A percentile compares a stretch with the other conserved stretches of the same genome.
Evolutionary conservation across 2,329 filamentous ascomycete genomes (phyloP).

Genomic region (Botrytis deweyae): DNA sequence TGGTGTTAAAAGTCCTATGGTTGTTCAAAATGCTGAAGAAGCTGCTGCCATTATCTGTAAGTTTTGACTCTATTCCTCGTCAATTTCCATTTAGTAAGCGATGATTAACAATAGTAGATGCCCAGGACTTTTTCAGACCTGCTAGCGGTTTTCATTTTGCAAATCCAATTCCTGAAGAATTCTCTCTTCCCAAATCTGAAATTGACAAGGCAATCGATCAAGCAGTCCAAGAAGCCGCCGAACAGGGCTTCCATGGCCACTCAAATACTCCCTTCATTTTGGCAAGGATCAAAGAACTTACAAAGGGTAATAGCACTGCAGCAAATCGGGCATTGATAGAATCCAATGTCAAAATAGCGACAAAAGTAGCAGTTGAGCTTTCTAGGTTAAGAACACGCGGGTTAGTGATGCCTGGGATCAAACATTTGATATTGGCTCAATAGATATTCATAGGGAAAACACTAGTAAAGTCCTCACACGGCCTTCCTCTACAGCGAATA

Average conservation of each 20-base stretch:
- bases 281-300: conserved; percentile 66
- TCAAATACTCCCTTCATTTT: conserved; percentile 70
- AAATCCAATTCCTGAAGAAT: conserved; percentile 68
- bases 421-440: conserved; percentile 3
- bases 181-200: conserved; percentile 58
- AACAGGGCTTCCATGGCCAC: conserved; percentile 58
- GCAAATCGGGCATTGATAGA: conserved; percentile 66
- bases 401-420: conserved; percentile 3
- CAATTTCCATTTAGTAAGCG: neutral
- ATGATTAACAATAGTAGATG: conserved; percentile 47
- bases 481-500: neutral
- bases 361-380: conserved; percentile 60
- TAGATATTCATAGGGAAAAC: neutral
- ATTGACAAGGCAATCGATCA: conserved; percentile 57
- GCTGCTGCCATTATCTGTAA: conserved; percentile 82
- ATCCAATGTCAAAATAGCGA: conserved; percentile 64
- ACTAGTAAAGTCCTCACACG: neutral
- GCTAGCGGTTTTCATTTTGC: conserved; percentile 79
- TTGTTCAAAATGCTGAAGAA: conserved; percentile 72
- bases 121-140: conserved; percentile 66
- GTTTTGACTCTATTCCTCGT: conserved; percentile 33
- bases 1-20: conserved; percentile 73
- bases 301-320: conserved; percentile 58
- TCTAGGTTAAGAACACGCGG: conserved; percentile 19
- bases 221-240: conserved; percentile 54